Evolutionary conservation across 768 basidiomycete species (phyloP).

Genomic region (Mycena floridula): DNA sequence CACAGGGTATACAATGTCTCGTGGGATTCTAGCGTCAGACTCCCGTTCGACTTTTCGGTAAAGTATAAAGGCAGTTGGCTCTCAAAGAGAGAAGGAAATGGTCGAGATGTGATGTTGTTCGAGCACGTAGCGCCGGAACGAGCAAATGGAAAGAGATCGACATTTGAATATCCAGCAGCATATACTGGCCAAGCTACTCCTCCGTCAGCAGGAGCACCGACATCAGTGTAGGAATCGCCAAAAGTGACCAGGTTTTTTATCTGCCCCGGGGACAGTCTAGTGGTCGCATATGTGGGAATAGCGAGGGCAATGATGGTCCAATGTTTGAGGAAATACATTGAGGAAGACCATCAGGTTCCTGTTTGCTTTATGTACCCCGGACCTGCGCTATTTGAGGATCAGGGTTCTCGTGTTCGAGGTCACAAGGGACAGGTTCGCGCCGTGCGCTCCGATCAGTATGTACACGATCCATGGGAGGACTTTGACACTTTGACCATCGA

Average conservation of each 20-base stretch:
- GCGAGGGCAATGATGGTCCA: no score
- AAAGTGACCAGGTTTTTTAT: conserved; percentile 42
- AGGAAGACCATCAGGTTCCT: no score
- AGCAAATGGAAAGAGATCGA: conserved; percentile 48
- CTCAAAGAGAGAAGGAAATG: conserved; percentile 55
- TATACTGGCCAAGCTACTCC: conserved; percentile 39
- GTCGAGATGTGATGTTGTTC: conserved; percentile 50
- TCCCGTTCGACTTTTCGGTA: conserved; percentile 33
- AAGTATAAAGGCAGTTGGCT: conserved; percentile 52
- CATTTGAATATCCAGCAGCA: conserved; percentile 32
- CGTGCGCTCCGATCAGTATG: no score
- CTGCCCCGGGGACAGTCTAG: conserved; percentile 14
- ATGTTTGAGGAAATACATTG: no score
- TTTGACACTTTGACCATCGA: no score
- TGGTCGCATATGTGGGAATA: no score
- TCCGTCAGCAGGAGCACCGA: conserved; percentile 17
- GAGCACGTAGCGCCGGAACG: conserved; percentile 61
- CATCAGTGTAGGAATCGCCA: conserved; percentile 44
- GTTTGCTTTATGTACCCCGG: no score
- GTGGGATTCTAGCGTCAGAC: conserved; percentile 28
- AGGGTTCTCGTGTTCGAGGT: no score
- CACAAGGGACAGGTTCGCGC: no score
- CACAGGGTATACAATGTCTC: conserved; percentile 61
- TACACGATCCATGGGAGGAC: no score
- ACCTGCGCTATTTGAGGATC: no score